Evolutionary conservation across 495 filamentous ascomycete genomes (phyloP).

Genomic region (Oidiodendron maius): DNA sequence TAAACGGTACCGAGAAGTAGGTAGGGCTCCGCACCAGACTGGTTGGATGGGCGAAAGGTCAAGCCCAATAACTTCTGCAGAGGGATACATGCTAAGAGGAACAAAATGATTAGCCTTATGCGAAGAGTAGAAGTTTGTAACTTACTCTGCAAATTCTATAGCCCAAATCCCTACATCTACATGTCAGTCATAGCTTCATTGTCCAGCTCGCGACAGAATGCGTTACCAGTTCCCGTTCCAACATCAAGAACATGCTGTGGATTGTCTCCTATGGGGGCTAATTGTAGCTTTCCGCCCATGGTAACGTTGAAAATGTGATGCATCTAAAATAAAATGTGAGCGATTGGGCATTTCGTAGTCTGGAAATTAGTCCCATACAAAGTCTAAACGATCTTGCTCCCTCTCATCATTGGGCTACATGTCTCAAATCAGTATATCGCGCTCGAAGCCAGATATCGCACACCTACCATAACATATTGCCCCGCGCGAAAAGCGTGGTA

Average conservation of each 20-base stretch:
- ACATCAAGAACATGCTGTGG: constrained; percentile 21
- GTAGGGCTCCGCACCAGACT: constrained; percentile 23
- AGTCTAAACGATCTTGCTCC: background rate
- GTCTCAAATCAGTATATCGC: background rate
- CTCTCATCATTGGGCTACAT: background rate
- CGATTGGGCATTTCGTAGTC: background rate
- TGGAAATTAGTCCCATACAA: background rate
- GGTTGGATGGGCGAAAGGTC: constrained; percentile 19
- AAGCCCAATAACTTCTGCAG: constrained; percentile 29
- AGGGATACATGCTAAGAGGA: constrained; percentile 19
- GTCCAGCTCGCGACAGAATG: too few species aligned
- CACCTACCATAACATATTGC: constrained; percentile 3
- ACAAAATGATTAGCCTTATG: constrained; percentile 2
- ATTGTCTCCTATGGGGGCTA: constrained; percentile 11
- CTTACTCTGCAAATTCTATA: constrained; percentile 8
- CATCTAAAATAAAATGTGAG: background rate
- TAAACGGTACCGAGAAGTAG: background rate
- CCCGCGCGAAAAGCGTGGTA: constrained; percentile 2
- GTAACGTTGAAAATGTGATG: constrained; percentile 6
- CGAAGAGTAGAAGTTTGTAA: constrained; percentile 5
- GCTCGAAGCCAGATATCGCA: too few species aligned
- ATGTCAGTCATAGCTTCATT: constrained; percentile 23
- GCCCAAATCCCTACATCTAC: background rate
- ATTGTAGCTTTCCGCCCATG: constrained; percentile 7
- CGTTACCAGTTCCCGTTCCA: constrained; percentile 30